These are phyloP conservation scores for Monascus ruber DNA, from an alignment of 2,329 filamentous ascomycete species.

Conservation along the genomic window DNA sequence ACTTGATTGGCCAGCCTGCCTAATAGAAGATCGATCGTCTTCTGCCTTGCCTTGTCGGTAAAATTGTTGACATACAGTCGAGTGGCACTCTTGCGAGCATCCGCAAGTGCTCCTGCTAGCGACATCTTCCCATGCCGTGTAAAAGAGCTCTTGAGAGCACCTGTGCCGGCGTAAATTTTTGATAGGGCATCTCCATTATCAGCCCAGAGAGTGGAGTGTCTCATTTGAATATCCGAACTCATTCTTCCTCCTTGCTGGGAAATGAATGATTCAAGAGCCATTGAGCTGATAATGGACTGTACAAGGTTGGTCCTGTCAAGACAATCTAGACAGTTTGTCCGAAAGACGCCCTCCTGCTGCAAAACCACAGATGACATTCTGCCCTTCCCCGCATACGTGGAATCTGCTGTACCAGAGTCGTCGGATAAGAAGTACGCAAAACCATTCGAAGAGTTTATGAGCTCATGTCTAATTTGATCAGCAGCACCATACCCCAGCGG, in stretches of 20 bases:
- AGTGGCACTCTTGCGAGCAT: constrained; percentile 87
- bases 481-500: constrained; percentile 83
- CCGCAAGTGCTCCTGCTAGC: constrained; percentile 81
- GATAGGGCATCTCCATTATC: constrained; percentile 93
- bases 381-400: constrained; percentile 29
- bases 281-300: constrained; percentile 87
- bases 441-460: constrained; percentile 66
- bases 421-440: constrained; percentile 91
- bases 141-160: constrained; percentile 89
- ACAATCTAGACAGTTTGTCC: constrained; percentile 93
- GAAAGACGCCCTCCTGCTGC: constrained; percentile 90
- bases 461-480: constrained; percentile 66
- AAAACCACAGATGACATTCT: constrained; percentile 54
- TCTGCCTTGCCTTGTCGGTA: constrained; percentile 81
- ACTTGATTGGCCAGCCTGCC: constrained; percentile 73
- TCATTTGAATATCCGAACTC: constrained; percentile 74
- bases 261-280: constrained; percentile 81
- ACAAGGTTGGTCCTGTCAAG: constrained; percentile 92
- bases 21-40: constrained; percentile 86
- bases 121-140: constrained; percentile 95
- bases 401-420: constrained; percentile 43
- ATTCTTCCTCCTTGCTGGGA: constrained; percentile 58
- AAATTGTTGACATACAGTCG: constrained; percentile 97
- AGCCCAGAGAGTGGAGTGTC: constrained; percentile 89
- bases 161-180: constrained; percentile 92